These are phyloP conservation scores for Aspergillus haitiensis DNA, from an alignment of 495 filamentous ascomycete species.

Conservation along the genomic window DNA sequence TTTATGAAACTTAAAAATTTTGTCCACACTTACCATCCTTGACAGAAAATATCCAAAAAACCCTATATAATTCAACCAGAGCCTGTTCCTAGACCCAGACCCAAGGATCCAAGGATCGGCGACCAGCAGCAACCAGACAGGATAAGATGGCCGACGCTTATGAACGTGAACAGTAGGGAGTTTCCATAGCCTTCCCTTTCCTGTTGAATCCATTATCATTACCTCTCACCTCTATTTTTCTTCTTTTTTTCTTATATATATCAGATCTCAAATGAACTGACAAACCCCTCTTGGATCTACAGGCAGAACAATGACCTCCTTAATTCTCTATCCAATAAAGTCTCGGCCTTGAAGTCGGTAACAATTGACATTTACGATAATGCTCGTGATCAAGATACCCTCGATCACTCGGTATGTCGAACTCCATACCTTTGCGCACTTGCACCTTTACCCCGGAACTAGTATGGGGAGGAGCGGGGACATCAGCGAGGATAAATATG, in stretches of 20 bases:
- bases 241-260: too few relatives aligned
- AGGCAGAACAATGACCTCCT: slow-evolving; percentile 96
- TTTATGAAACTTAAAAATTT: neutral
- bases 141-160: slow-evolving; percentile 86
- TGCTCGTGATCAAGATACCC: slow-evolving; percentile 78
- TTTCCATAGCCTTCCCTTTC: slow-evolving; percentile 9
- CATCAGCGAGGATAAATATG: neutral
- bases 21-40: neutral
- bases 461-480: neutral
- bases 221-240: too few relatives aligned
- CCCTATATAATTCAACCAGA: neutral
- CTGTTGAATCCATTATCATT: neutral
- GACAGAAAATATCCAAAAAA: too few relatives aligned
- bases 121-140: neutral
- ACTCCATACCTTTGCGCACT: slow-evolving; percentile 7
- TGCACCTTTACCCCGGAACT: neutral
- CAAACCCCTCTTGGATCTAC: neutral
- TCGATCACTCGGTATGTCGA: slow-evolving; percentile 75
- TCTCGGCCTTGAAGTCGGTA: slow-evolving; percentile 87
- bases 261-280: neutral
- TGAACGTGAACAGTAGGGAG: slow-evolving; percentile 75
- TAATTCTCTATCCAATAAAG: slow-evolving; percentile 84
- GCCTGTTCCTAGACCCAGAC: neutral
- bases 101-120: neutral
- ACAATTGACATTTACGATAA: slow-evolving; percentile 99